Conservation (phyloP, 1,139 yeast species). For the Pneumocystis carinii region DNA sequence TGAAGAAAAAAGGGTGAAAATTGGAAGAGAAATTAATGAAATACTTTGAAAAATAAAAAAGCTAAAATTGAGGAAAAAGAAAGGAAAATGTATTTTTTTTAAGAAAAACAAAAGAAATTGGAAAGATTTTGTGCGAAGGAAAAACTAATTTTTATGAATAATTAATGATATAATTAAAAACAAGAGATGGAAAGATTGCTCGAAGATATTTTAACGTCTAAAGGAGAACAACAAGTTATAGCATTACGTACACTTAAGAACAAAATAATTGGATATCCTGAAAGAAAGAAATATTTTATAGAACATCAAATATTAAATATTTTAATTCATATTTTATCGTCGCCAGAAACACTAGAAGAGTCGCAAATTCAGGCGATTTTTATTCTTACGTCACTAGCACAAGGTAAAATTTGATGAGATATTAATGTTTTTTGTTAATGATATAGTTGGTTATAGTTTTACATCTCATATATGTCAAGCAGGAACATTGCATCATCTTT, state of each 20-base stretch:
- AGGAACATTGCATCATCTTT: not conserved
- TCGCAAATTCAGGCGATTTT: slow-evolving; percentile 21
- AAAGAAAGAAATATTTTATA: slow-evolving; percentile 20
- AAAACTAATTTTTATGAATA: no score
- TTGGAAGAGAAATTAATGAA: no score
- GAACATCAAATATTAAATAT: slow-evolving; percentile 18
- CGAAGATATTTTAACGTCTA: not conserved
- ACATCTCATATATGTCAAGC: not conserved
- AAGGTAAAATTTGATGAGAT: slow-evolving; percentile 16
- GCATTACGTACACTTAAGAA: slow-evolving; percentile 22
- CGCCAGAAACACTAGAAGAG: slow-evolving; percentile 13
- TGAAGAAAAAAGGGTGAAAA: no score
- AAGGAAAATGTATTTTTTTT: no score
- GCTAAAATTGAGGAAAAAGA: no score
- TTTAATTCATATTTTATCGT: slow-evolving; percentile 18
- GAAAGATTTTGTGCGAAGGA: no score
- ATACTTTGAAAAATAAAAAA: no score
- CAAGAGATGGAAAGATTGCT: not conserved
- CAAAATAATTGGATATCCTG: slow-evolving; percentile 25
- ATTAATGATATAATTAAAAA: not conserved
- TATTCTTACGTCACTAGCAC: slow-evolving; percentile 23
- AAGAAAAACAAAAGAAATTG: no score
- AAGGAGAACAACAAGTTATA: slow-evolving; percentile 5
- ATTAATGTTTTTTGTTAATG: slow-evolving; percentile 1
- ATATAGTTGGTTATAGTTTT: not conserved